A percentile compares a stretch with the other conserved stretches of the same genome.
phyloP scores from a whole-genome alignment of 805 yeast species.

The Hemisphaericaspora nanyangensis region DNA sequence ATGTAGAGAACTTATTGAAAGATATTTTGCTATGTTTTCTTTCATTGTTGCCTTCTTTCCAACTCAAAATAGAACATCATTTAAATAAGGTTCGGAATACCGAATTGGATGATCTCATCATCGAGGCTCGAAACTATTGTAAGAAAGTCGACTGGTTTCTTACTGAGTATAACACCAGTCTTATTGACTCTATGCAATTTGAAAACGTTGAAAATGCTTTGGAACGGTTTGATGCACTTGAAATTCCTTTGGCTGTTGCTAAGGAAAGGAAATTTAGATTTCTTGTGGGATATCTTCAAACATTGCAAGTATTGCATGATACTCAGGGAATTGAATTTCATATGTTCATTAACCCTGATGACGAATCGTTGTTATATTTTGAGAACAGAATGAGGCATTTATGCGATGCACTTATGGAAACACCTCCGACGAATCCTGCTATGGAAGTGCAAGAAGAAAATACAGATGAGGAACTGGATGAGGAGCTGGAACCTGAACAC shows the following conservation, averaged over 20 bases:
- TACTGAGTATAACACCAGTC: conserved; percentile 7
- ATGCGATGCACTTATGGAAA: too few relatives aligned
- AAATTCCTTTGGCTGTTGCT: background rate
- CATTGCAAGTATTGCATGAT: conserved; percentile 1
- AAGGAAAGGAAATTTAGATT: conserved; percentile 4
- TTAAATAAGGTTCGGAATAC: conserved; percentile 14
- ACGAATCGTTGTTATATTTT: too few relatives aligned
- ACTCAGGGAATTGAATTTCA: too few relatives aligned
- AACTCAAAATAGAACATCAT: conserved; percentile 9
- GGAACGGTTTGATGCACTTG: background rate
- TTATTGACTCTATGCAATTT: conserved; percentile 3
- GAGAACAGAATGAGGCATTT: too few relatives aligned
- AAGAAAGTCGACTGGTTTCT: conserved; percentile 9
- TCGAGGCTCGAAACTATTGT: conserved; percentile 2
- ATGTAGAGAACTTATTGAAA: conserved; percentile 14
- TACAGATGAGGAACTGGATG: too few relatives aligned
- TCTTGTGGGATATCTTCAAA: conserved; percentile 2
- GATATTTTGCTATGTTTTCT: conserved; percentile 15
- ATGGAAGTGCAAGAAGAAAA: too few relatives aligned
- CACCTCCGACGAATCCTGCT: too few relatives aligned
- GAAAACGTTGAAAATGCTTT: background rate
- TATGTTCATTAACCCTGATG: too few relatives aligned
- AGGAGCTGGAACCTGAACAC: too few relatives aligned
- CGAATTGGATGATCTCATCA: conserved; percentile 15
- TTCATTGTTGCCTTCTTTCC: conserved; percentile 15